phyloP scores from a whole-genome alignment of 2,329 filamentous ascomycete genomes.

The Claviceps cyperi region DNA sequence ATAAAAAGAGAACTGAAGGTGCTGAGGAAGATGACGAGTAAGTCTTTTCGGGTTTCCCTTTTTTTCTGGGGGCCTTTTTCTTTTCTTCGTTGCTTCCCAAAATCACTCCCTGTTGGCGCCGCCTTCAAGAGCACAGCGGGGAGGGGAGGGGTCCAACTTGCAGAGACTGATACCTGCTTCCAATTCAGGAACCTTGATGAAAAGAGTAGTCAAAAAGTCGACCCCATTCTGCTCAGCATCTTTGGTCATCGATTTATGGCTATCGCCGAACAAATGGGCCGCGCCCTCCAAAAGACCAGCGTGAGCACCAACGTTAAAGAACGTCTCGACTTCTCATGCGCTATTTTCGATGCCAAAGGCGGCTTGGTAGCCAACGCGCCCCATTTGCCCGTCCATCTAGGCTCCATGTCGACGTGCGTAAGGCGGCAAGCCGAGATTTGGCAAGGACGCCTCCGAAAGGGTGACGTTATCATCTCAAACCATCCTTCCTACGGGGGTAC shows the following conservation, averaged over 20 bases:
- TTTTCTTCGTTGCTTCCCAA: not conserved
- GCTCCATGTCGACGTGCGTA: conserved; percentile 72
- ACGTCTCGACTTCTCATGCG: conserved; percentile 69
- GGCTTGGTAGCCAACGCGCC: conserved; percentile 67
- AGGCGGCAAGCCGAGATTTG: conserved; percentile 66
- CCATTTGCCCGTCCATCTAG: conserved; percentile 67
- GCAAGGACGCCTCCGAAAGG: conserved; percentile 60
- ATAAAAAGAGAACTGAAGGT: conserved; percentile 45
- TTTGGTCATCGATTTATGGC: conserved; percentile 78
- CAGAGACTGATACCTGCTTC: not conserved
- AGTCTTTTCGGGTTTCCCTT: too few species aligned
- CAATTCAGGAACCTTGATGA: conserved; percentile 7
- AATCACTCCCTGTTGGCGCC: not conserved
- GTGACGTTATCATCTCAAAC: conserved; percentile 72
- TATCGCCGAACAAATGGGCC: conserved; percentile 74
- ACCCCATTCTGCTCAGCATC: conserved; percentile 66
- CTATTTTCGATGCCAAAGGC: conserved; percentile 61
- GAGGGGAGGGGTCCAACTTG: too few species aligned
- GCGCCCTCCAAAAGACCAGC: conserved; percentile 65
- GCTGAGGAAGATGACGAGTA: conserved; percentile 21
- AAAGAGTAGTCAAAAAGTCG: conserved; percentile 28
- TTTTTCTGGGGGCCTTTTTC: not conserved
- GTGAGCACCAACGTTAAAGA: conserved; percentile 75
- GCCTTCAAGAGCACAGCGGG: not conserved
- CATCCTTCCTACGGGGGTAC: conserved; percentile 75